These are phyloP conservation scores for Elongisporangium undulatum DNA, from an alignment of 352 stramenopile genomes.

Conservation along the genomic window DNA sequence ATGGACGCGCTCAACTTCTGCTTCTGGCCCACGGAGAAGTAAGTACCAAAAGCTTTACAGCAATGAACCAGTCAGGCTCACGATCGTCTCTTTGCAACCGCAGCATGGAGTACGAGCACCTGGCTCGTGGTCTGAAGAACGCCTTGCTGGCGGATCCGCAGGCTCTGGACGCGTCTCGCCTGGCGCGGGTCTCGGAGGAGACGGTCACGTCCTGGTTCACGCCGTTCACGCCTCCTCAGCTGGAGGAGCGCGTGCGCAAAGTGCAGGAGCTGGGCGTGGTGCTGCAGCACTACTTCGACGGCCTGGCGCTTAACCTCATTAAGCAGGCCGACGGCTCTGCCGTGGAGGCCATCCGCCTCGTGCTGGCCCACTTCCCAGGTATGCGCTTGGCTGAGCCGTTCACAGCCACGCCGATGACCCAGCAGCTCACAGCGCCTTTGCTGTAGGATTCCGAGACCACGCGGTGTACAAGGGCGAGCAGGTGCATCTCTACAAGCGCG, in stretches of 20 bases:
- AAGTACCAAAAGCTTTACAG: conserved; percentile 6
- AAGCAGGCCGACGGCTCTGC: conserved; percentile 43
- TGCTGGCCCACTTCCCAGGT: conserved; percentile 73
- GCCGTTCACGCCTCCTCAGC: conserved; percentile 50
- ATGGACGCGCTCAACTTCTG: conserved; percentile 90
- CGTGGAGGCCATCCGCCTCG: conserved; percentile 53
- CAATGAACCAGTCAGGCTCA: not conserved
- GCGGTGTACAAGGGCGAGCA: conserved; percentile 76
- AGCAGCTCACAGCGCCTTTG: not conserved
- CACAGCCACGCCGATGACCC: not conserved
- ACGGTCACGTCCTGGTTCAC: conserved; percentile 60
- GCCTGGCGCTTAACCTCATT: conserved; percentile 48
- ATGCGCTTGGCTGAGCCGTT: not conserved
- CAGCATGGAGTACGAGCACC: conserved; percentile 87
- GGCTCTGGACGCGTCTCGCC: conserved; percentile 48
- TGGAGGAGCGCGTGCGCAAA: conserved; percentile 59
- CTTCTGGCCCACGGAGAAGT: conserved; percentile 84
- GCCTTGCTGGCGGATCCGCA: conserved; percentile 51
- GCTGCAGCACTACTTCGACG: conserved; percentile 41
- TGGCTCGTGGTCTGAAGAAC: conserved; percentile 69
- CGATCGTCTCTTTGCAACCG: not conserved
- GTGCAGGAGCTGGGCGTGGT: conserved; percentile 51
- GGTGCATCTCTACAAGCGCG: conserved; percentile 89
- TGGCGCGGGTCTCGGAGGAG: conserved; percentile 33
- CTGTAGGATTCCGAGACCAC: conserved; percentile 74